phyloP scores from a whole-genome alignment of 2,329 filamentous ascomycete species.

The Diplodia sapinea region DNA sequence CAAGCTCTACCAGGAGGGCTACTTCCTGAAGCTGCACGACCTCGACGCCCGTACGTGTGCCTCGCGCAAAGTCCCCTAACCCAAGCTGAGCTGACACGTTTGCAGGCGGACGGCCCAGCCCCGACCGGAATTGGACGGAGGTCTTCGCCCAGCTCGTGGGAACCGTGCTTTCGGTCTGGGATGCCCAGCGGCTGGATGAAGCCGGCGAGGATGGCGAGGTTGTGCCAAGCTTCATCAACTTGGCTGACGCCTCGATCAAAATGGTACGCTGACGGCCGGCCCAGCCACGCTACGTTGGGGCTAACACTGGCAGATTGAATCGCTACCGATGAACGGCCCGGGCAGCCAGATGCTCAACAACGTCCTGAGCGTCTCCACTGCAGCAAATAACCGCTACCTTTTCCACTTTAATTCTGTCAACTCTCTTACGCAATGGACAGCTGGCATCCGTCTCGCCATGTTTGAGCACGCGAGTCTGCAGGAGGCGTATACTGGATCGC shows the following conservation, averaged over 20 bases:
- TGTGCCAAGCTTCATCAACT: constrained; percentile 89
- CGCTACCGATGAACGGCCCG: constrained; percentile 79
- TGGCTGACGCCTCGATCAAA: constrained; percentile 96
- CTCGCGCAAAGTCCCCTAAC: not conserved
- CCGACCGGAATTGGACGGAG: constrained; percentile 90
- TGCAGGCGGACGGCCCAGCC: constrained; percentile 82
- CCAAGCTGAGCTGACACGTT: constrained; percentile 37
- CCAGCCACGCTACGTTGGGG: not conserved
- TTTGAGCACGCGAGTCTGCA: constrained; percentile 92
- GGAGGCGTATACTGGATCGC: constrained; percentile 93
- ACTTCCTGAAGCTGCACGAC: constrained; percentile 96
- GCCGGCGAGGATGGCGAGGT: constrained; percentile 86
- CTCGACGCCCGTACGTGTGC: constrained; percentile 79
- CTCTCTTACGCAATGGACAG: constrained; percentile 93
- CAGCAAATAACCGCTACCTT: constrained; percentile 92
- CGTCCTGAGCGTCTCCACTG: constrained; percentile 93
- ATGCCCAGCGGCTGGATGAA: constrained; percentile 87
- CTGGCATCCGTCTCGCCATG: constrained; percentile 90
- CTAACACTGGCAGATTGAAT: constrained; percentile 57
- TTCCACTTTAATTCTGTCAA: constrained; percentile 96
- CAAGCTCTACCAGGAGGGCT: constrained; percentile 97
- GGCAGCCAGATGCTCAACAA: constrained; percentile 86
- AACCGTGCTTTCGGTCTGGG: constrained; percentile 94
- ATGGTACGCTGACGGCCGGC: constrained; percentile 68
- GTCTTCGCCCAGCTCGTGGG: constrained; percentile 97